Evolutionary conservation across 495 filamentous ascomycete genomes (phyloP).

Genomic region (Barbatosphaeria neglecta): DNA sequence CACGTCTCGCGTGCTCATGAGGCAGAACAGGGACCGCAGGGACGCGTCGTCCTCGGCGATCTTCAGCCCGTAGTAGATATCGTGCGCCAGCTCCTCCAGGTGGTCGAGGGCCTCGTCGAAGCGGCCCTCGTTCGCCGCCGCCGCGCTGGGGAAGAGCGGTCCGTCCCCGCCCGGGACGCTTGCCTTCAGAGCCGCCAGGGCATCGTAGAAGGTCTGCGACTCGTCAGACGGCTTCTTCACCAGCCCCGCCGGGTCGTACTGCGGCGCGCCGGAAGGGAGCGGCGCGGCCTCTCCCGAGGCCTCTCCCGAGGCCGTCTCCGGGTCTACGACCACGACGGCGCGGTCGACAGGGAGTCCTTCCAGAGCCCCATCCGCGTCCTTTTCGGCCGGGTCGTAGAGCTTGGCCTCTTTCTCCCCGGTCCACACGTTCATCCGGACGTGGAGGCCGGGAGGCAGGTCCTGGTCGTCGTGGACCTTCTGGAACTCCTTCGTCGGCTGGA

Average conservation of each 20-base stretch:
- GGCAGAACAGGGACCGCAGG: conserved; percentile 31
- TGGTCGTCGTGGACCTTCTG: conserved; percentile 51
- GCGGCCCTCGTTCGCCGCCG: neutral
- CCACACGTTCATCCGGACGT: conserved; percentile 50
- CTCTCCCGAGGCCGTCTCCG: no score
- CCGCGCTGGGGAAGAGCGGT: neutral
- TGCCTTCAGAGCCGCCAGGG: conserved; percentile 33
- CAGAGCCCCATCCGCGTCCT: conserved; percentile 23
- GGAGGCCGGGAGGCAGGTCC: conserved; percentile 49
- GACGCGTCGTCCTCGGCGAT: conserved; percentile 39
- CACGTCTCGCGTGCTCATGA: conserved; percentile 15
- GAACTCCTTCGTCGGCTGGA: conserved; percentile 50
- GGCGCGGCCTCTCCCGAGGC: conserved; percentile 10
- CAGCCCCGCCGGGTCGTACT: conserved; percentile 37
- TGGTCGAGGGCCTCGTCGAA: conserved; percentile 32
- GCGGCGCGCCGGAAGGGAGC: conserved; percentile 27
- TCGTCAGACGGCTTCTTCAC: conserved; percentile 33
- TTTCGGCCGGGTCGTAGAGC: conserved; percentile 40
- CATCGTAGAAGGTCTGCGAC: conserved; percentile 26
- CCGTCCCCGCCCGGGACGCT: neutral
- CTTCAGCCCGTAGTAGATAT: conserved; percentile 58
- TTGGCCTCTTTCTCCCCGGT: conserved; percentile 54
- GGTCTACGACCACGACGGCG: conserved; percentile 35
- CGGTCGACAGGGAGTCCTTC: conserved; percentile 35
- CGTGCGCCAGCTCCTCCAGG: conserved; percentile 49